phyloP scores from a whole-genome alignment of 2,329 filamentous ascomycete genomes.

The Scytalidium lignicola region DNA sequence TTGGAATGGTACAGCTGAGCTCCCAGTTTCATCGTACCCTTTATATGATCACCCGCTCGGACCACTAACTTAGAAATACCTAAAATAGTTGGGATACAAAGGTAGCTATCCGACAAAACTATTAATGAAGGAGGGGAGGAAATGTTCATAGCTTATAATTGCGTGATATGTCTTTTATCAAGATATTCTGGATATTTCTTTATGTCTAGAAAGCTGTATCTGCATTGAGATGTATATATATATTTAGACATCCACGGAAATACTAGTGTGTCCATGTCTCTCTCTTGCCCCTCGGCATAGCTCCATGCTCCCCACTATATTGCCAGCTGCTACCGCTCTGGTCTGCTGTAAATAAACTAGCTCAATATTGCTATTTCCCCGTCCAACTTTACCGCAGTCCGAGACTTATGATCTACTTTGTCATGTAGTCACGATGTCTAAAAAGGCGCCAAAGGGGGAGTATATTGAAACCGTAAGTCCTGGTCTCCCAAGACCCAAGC shows the following conservation, averaged over 20 bases:
- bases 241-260: no score
- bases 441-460: slow-evolving; percentile 76
- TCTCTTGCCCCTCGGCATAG: neutral
- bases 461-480: slow-evolving; percentile 90
- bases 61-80: neutral
- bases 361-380: neutral
- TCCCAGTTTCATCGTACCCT: slow-evolving; percentile 18
- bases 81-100: neutral
- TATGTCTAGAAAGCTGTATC: no score
- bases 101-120: no score
- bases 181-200: no score
- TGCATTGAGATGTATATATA: no score
- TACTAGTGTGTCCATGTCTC: no score
- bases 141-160: no score
- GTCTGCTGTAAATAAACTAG: neutral
- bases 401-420: neutral
- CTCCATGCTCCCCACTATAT: neutral
- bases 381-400: neutral
- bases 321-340: neutral
- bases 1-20: slow-evolving; percentile 20
- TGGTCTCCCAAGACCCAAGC: neutral
- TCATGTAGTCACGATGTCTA: slow-evolving; percentile 53
- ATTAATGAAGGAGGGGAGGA: no score
- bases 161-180: no score
- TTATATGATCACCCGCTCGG: slow-evolving; percentile 11